phyloP scores from a whole-genome alignment of 2,329 filamentous ascomycete genomes.

The Aspergillus sp. region DNA sequence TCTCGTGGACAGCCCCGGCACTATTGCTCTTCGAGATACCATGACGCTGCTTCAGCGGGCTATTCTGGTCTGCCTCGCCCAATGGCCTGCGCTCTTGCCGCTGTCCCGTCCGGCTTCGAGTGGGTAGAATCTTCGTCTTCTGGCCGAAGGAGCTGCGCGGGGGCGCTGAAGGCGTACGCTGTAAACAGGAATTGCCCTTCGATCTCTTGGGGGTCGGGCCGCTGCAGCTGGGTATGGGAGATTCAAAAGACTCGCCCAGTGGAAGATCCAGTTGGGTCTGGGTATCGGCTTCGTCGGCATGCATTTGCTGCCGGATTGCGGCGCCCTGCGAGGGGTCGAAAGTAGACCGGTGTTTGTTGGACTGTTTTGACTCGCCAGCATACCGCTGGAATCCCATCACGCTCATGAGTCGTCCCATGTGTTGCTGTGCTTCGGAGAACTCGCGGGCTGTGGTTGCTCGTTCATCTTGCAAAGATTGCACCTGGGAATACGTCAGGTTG shows the following conservation, averaged over 20 bases:
- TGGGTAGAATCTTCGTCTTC: slow-evolving; percentile 5
- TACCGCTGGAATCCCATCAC: slow-evolving; percentile 29
- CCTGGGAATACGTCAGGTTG: slow-evolving; percentile 10
- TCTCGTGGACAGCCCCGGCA: slow-evolving; percentile 4
- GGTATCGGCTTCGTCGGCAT: slow-evolving; percentile 10
- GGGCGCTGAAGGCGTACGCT: slow-evolving; percentile 5
- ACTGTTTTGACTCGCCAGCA: slow-evolving; percentile 6
- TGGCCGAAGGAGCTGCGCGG: slow-evolving; percentile 3
- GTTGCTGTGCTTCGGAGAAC: slow-evolving; percentile 31
- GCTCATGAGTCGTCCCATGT: slow-evolving; percentile 29
- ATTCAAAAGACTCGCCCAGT: slow-evolving; percentile 14
- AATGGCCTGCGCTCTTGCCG: slow-evolving; percentile 15
- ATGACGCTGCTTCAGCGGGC: slow-evolving; percentile 13
- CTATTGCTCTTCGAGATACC: slow-evolving; percentile 6
- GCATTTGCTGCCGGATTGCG: slow-evolving; percentile 8
- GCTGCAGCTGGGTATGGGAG: slow-evolving; percentile 8
- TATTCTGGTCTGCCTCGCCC: slow-evolving; percentile 18
- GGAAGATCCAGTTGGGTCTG: slow-evolving; percentile 7
- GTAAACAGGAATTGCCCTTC: slow-evolving; percentile 13
- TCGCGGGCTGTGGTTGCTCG: slow-evolving; percentile 29
- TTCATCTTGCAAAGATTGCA: slow-evolving; percentile 27
- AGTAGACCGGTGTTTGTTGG: slow-evolving; percentile 12
- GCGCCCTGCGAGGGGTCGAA: slow-evolving; percentile 5
- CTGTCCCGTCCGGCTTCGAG: slow-evolving; percentile 2
- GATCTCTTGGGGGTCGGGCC: slow-evolving; percentile 21